These are phyloP conservation scores for Phaseolus lunatus DNA, from an alignment of 306 rosid species.

Conservation along the genomic window DNA sequence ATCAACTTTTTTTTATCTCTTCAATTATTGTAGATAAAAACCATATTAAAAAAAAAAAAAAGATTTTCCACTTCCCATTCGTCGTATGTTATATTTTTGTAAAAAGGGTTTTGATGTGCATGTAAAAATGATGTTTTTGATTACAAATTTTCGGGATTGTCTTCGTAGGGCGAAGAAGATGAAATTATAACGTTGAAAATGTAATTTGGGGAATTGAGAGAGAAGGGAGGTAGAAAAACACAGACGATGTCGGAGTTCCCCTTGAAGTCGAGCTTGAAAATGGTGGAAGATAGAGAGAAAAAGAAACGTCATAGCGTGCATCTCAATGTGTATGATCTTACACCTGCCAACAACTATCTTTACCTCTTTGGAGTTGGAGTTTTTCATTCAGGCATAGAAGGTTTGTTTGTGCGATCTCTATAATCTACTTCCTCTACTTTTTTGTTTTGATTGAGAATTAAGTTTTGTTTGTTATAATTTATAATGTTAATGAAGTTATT, in stretches of 20 bases:
- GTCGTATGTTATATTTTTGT: neutral
- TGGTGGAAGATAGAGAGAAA: constrained; percentile 48
- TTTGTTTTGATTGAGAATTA: neutral
- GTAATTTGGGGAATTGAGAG: constrained; percentile 40
- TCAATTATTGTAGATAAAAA: too few species aligned
- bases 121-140: neutral
- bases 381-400: constrained; percentile 96
- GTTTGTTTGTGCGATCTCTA: constrained; percentile 37
- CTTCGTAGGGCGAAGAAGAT: constrained; percentile 44
- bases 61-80: neutral
- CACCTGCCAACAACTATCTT: constrained; percentile 84
- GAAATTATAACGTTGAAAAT: constrained; percentile 50
- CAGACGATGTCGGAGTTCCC: constrained; percentile 70
- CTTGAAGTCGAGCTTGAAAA: constrained; percentile 39
- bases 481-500: too few species aligned
- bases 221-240: constrained; percentile 41
- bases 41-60: too few species aligned
- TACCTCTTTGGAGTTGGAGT: constrained; percentile 86
- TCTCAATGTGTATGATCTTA: constrained; percentile 94
- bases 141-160: constrained; percentile 28
- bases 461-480: too few species aligned
- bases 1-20: neutral
- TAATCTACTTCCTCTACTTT: neutral
- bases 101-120: neutral
- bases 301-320: constrained; percentile 57